Percentiles rank a stretch among this genome's conserved stretches.
Evolutionary conservation across 176 grass and related monocot species (phyloP).

Genomic region (Stipa capillata): DNA sequence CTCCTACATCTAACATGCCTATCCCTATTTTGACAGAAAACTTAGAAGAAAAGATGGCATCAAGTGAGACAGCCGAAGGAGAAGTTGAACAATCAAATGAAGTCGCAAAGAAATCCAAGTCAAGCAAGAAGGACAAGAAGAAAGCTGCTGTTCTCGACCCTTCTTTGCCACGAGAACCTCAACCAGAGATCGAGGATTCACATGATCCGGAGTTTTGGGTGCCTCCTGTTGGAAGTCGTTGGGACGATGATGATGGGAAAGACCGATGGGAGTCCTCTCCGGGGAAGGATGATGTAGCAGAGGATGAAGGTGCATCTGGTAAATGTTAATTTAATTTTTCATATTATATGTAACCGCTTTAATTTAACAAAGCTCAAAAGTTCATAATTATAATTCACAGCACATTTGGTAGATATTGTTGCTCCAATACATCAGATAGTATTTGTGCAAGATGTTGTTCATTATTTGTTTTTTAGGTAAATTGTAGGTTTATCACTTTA

Average conservation of each 20-base stretch:
- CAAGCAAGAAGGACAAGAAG: slow-evolving; percentile 46
- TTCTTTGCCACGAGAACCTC: slow-evolving; percentile 26
- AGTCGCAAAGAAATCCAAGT: slow-evolving; percentile 36
- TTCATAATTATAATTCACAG: neutral
- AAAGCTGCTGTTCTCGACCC: slow-evolving; percentile 24
- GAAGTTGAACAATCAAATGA: slow-evolving; percentile 28
- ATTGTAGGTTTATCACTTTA: neutral
- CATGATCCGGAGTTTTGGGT: slow-evolving; percentile 73
- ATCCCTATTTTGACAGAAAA: slow-evolving; percentile 39
- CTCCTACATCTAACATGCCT: neutral
- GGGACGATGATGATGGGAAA: slow-evolving; percentile 81
- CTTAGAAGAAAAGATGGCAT: slow-evolving; percentile 57
- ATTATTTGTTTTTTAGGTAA: neutral
- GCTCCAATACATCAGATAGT: neutral
- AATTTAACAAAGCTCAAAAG: neutral
- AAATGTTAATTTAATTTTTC: neutral
- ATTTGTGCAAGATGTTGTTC: neutral
- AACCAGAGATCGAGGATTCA: slow-evolving; percentile 36
- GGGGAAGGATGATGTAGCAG: slow-evolving; percentile 7
- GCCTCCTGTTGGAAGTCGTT: slow-evolving; percentile 66
- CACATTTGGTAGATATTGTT: neutral
- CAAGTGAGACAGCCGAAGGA: slow-evolving; percentile 14
- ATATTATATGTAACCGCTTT: neutral
- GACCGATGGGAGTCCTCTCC: slow-evolving; percentile 51
- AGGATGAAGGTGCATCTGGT: slow-evolving; percentile 25